Conservation (phyloP, 495 filamentous ascomycete species). For the Penicillium steckii region DNA sequence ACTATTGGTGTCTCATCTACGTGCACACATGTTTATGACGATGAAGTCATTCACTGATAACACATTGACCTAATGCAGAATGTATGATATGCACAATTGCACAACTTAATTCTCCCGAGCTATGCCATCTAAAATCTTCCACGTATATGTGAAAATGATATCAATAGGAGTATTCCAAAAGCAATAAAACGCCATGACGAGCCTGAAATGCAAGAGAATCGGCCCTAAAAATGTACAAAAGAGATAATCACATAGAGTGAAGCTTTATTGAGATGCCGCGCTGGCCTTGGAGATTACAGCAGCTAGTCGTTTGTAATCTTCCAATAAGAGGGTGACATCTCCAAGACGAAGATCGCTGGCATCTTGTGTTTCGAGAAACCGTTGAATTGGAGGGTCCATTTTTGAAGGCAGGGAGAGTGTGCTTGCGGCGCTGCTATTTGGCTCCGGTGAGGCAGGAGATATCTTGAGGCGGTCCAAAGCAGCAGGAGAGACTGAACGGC, state of each 20-base stretch:
- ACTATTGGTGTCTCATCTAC: neutral
- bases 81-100: conserved; percentile 18
- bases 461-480: conserved; percentile 30
- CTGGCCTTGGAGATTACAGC: conserved; percentile 35
- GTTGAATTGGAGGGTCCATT: conserved; percentile 68
- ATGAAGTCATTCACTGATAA: neutral
- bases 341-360: conserved; percentile 75
- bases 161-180: no score
- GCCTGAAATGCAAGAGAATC: conserved; percentile 9
- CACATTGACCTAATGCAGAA: neutral
- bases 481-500: conserved; percentile 24
- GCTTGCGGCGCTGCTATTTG: conserved; percentile 14
- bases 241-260: neutral
- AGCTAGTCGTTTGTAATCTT: conserved; percentile 84
- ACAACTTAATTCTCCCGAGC: conserved; percentile 7
- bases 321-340: conserved; percentile 78
- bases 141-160: conserved; percentile 10
- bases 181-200: conserved; percentile 13
- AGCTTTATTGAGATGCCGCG: conserved; percentile 21
- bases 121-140: conserved; percentile 11
- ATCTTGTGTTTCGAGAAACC: conserved; percentile 78
- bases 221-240: neutral
- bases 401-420: conserved; percentile 32
- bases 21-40: neutral
- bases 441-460: conserved; percentile 24